Evolutionary conservation across 768 basidiomycete genomes (phyloP).

Genomic region (Termitomyces sp.): DNA sequence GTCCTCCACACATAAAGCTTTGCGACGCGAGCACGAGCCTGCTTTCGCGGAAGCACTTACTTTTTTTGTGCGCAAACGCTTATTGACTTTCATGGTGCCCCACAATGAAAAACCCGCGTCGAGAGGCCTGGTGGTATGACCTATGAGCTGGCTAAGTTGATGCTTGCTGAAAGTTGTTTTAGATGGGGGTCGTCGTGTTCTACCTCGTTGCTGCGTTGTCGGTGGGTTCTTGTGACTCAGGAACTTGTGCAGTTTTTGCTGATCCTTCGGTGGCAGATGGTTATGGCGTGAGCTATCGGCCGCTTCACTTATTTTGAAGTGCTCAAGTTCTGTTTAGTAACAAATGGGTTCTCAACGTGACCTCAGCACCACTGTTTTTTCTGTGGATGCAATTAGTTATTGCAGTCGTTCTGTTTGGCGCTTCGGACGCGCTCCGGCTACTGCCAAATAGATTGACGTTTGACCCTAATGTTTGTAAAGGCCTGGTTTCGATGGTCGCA

Average conservation of each 20-base stretch:
- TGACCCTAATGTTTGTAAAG: slow-evolving; percentile 60
- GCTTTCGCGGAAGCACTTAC: slow-evolving; percentile 1
- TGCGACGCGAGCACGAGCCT: not conserved
- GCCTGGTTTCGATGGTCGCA: slow-evolving; percentile 66
- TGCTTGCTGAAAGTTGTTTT: not conserved
- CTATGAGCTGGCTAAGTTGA: not conserved
- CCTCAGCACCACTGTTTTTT: slow-evolving; percentile 80
- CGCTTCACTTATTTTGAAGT: not conserved
- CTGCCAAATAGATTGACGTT: slow-evolving; percentile 64
- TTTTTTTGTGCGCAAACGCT: slow-evolving; percentile 9
- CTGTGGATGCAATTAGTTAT: slow-evolving; percentile 76
- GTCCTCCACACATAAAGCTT: not conserved
- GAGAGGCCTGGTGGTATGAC: slow-evolving; percentile 38
- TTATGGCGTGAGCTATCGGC: slow-evolving; percentile 67
- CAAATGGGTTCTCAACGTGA: slow-evolving; percentile 85
- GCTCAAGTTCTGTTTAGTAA: slow-evolving; percentile 41
- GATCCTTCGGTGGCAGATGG: slow-evolving; percentile 52
- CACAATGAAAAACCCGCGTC: slow-evolving; percentile 31
- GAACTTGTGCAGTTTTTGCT: not conserved
- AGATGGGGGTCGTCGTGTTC: slow-evolving; percentile 76
- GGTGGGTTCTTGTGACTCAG: slow-evolving; percentile 41
- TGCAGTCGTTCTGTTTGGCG: slow-evolving; percentile 68
- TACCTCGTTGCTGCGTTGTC: slow-evolving; percentile 86
- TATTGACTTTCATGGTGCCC: slow-evolving; percentile 17
- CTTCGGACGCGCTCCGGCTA: slow-evolving; percentile 55